Conservation (phyloP, 176 grass and related monocot species). For the Pontederia crassipes region DNA sequence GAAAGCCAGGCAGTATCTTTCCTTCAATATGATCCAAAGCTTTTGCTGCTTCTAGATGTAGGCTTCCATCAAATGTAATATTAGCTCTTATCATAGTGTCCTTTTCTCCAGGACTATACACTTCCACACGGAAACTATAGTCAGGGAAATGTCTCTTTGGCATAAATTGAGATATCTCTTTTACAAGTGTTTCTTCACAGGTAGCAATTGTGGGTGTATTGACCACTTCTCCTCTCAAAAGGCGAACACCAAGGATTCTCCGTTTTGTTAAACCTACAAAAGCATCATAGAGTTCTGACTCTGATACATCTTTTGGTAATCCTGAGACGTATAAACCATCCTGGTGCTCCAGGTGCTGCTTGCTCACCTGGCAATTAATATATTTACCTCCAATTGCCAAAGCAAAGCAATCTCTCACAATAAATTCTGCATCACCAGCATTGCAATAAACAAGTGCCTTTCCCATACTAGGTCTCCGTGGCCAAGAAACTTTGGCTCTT, state of each 20-base stretch:
- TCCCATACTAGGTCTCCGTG: constrained; percentile 49
- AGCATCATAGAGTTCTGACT: constrained; percentile 60
- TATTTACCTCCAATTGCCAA: constrained; percentile 54
- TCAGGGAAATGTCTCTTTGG: constrained; percentile 54
- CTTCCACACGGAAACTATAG: constrained; percentile 63
- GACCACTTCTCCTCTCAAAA: constrained; percentile 32
- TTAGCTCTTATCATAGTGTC: constrained; percentile 51
- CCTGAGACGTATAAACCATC: constrained; percentile 65
- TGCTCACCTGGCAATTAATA: constrained; percentile 62
- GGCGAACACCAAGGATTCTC: constrained; percentile 50
- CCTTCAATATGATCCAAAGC: constrained; percentile 80
- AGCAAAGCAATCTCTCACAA: constrained; percentile 46
- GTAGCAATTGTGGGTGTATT: constrained; percentile 19
- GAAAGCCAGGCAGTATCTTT: constrained; percentile 46
- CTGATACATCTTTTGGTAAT: constrained; percentile 48
- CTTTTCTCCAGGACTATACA: constrained; percentile 42
- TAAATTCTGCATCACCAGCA: constrained; percentile 52
- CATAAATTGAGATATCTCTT: constrained; percentile 66
- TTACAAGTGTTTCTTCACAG: constrained; percentile 56
- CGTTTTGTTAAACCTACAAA: constrained; percentile 34
- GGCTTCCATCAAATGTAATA: constrained; percentile 75
- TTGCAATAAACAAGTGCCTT: constrained; percentile 47
- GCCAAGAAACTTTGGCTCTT: constrained; percentile 73
- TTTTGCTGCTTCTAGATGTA: constrained; percentile 79
- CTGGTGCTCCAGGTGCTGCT: constrained; percentile 30